Evolutionary conservation across 495 filamentous ascomycete genomes (phyloP).

Genomic region (Aspergillus incahuasiensis): DNA sequence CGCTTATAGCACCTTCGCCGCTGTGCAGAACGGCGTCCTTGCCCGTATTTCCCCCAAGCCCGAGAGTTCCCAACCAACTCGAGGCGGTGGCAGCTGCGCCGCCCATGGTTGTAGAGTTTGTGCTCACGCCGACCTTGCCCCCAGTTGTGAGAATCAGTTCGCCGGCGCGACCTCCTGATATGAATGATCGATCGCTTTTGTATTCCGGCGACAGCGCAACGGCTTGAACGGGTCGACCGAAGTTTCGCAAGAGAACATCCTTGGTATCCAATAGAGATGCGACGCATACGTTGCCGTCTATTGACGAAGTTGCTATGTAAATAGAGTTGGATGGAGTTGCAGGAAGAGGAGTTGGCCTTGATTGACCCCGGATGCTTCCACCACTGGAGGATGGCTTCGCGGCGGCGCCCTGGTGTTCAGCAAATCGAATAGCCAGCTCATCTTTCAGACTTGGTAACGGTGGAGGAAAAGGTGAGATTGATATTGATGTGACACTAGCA

Average conservation of each 20-base stretch:
- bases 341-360: conserved; percentile 50
- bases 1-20: conserved; percentile 85
- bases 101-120: conserved; percentile 73
- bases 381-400: conserved; percentile 42
- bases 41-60: conserved; percentile 68
- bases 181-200: conserved; percentile 76
- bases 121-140: conserved; percentile 69
- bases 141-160: conserved; percentile 85
- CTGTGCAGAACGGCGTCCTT: conserved; percentile 88
- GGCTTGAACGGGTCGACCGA: conserved; percentile 84
- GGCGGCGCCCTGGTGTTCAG: conserved; percentile 43
- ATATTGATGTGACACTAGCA: conserved; percentile 82
- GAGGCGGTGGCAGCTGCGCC: conserved; percentile 74
- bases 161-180: conserved; percentile 87
- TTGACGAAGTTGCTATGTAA: conserved; percentile 87
- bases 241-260: conserved; percentile 87
- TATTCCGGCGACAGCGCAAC: conserved; percentile 91
- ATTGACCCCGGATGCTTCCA: conserved; percentile 47
- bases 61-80: conserved; percentile 88
- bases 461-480: conserved; percentile 84
- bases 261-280: conserved; percentile 70
- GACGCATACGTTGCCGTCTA: conserved; percentile 92
- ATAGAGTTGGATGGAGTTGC: conserved; percentile 78
- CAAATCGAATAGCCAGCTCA: conserved; percentile 45
- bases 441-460: conserved; percentile 57